Conservation (phyloP, 805 yeast genomes). For the Wickerhamomyces alni region DNA sequence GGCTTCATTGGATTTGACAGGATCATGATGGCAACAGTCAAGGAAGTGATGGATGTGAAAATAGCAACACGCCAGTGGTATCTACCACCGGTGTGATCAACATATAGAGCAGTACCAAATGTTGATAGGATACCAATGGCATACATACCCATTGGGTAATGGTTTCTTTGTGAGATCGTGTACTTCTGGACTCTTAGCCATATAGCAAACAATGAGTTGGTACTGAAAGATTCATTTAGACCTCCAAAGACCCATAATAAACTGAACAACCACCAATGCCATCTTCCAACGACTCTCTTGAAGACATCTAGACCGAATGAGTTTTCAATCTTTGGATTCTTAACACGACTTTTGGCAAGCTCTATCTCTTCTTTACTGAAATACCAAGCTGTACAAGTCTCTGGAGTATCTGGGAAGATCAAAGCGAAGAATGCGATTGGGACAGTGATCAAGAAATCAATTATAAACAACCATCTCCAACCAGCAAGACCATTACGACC, state of each 20-base stretch:
- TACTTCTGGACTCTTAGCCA: conserved; percentile 39
- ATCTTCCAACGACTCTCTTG: conserved; percentile 40
- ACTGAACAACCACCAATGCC: conserved; percentile 55
- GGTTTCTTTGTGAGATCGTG: conserved; percentile 39
- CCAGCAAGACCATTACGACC: conserved; percentile 44
- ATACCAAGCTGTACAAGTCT: conserved; percentile 34
- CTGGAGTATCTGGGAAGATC: conserved; percentile 55
- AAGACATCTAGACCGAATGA: conserved; percentile 30
- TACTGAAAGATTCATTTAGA: conserved; percentile 39
- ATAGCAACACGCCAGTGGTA: conserved; percentile 43
- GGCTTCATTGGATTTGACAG: conserved; percentile 34
- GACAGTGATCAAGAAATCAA: conserved; percentile 52
- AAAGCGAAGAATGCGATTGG: conserved; percentile 55
- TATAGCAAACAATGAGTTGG: conserved; percentile 41
- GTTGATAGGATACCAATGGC: conserved; percentile 47
- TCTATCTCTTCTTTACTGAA: conserved; percentile 35
- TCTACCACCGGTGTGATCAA: conserved; percentile 31
- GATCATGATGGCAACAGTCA: conserved; percentile 43
- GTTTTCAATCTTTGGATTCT: conserved; percentile 22
- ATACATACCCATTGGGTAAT: conserved; percentile 49
- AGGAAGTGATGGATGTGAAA: conserved; percentile 34
- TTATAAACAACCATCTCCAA: conserved; percentile 66
- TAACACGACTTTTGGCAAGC: conserved; percentile 37
- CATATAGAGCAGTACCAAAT: conserved; percentile 35
- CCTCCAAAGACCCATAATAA: conserved; percentile 48